These are phyloP conservation scores for Aspergillus haitiensis DNA, from an alignment of 495 filamentous ascomycete species.

Conservation along the genomic window DNA sequence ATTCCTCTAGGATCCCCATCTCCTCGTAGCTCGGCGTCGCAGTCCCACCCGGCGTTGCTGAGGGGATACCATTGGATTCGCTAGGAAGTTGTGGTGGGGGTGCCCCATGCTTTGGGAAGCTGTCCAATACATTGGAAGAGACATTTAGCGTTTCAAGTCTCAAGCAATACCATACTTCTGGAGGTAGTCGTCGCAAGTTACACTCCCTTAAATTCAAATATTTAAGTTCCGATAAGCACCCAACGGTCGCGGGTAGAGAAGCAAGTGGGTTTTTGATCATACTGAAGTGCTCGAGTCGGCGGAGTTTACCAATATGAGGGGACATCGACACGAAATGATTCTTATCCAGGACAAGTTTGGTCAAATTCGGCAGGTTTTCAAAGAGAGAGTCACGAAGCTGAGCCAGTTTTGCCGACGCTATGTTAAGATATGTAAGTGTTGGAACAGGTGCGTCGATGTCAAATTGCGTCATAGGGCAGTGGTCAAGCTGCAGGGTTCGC, in stretches of 20 bases:
- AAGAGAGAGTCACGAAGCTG: constrained; percentile 83
- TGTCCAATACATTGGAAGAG: constrained; percentile 86
- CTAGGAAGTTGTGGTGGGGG: constrained; percentile 58
- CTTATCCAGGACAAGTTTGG: constrained; percentile 84
- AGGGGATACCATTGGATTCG: constrained; percentile 49
- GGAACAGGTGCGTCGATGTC: constrained; percentile 75
- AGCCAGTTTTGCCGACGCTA: constrained; percentile 83
- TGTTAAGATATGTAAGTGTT: constrained; percentile 77
- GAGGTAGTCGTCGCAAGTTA: constrained; percentile 81
- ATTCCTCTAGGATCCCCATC: constrained; percentile 65
- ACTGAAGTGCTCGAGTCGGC: constrained; percentile 85
- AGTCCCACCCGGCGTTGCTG: constrained; percentile 51
- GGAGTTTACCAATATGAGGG: constrained; percentile 76
- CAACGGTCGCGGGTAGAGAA: constrained; percentile 80
- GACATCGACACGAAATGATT: constrained; percentile 94
- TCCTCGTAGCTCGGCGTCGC: constrained; percentile 75
- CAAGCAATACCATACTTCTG: constrained; percentile 89
- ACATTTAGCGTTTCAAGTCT: constrained; percentile 90
- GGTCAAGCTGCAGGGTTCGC: constrained; percentile 80
- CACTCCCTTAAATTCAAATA: constrained; percentile 88
- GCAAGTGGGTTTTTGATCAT: constrained; percentile 86
- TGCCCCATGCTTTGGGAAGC: constrained; percentile 81
- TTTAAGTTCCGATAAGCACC: constrained; percentile 77
- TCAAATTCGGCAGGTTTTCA: constrained; percentile 79
- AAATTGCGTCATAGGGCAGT: constrained; percentile 91